phyloP scores from a whole-genome alignment of 306 rosid genomes.

The Trifolium fragiferum region DNA sequence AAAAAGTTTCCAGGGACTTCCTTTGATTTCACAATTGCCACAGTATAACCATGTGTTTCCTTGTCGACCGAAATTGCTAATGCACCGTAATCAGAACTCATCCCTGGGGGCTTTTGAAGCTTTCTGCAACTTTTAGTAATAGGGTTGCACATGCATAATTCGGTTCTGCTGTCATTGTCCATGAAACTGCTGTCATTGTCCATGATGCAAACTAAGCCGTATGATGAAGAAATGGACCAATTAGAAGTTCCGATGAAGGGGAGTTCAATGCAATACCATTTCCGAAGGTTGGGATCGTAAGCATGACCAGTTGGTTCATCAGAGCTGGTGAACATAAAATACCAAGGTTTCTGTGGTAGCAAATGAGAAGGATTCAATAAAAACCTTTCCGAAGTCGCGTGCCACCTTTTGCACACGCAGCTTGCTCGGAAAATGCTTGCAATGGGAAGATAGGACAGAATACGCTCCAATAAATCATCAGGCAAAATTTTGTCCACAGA shows the following conservation, averaged over 20 bases:
- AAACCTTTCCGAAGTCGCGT: conserved; percentile 68
- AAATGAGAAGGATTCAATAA: conserved; percentile 65
- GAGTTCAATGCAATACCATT: conserved; percentile 86
- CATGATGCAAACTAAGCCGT: conserved; percentile 91
- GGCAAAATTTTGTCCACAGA: conserved; percentile 74
- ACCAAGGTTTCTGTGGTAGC: conserved; percentile 86
- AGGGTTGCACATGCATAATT: conserved; percentile 81
- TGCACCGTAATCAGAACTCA: conserved; percentile 77
- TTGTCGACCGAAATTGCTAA: conserved; percentile 74
- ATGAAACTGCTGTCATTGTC: conserved; percentile 79
- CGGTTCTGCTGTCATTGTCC: conserved; percentile 73
- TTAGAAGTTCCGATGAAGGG: conserved; percentile 68
- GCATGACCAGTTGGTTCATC: conserved; percentile 78
- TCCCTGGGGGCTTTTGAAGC: conserved; percentile 76
- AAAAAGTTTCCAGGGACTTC: conserved; percentile 77
- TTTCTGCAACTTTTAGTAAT: conserved; percentile 60
- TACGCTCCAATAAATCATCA: conserved; percentile 88
- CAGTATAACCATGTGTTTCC: conserved; percentile 55
- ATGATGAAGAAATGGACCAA: conserved; percentile 72
- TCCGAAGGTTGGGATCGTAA: conserved; percentile 76
- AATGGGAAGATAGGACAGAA: conserved; percentile 81
- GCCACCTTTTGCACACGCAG: conserved; percentile 87
- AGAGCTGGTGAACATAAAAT: conserved; percentile 87
- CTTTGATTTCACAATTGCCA: conserved; percentile 83
- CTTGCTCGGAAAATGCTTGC: conserved; percentile 88